Percentiles rank a stretch among this genome's conserved stretches.
These are phyloP conservation scores for Volutella citrinella DNA, from an alignment of 2,329 filamentous ascomycete genomes.

Conservation along the genomic window DNA sequence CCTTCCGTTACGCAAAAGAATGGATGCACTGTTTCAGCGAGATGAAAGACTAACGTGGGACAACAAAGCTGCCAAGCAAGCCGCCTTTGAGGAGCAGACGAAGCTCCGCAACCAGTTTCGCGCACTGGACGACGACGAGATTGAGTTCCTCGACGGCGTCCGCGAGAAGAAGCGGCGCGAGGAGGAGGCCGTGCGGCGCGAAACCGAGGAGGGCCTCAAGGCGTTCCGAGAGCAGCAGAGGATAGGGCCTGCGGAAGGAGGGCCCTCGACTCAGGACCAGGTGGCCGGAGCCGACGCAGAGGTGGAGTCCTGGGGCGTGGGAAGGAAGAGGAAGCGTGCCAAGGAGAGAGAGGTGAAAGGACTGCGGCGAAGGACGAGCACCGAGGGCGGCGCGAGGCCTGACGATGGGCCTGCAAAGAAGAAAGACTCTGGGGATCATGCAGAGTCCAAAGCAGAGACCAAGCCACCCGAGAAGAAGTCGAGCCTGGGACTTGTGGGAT, in stretches of 20 bases:
- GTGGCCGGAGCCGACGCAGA: constrained; percentile 21
- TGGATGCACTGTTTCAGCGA: too few species aligned
- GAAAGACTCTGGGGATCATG: constrained; percentile 13
- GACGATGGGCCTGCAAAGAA: constrained; percentile 12
- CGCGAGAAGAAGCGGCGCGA: constrained; percentile 46
- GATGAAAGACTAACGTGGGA: not conserved
- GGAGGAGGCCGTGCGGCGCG: constrained; percentile 51
- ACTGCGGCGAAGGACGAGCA: constrained; percentile 25
- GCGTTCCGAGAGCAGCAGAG: constrained; percentile 53
- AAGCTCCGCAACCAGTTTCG: constrained; percentile 75
- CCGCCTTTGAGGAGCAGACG: constrained; percentile 73
- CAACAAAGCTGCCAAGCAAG: constrained; percentile 69
- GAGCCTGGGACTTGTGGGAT: constrained; percentile 48
- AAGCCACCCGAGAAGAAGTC: constrained; percentile 15
- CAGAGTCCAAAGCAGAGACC: constrained; percentile 2
- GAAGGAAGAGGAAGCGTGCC: constrained; percentile 36
- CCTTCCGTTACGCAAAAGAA: constrained; percentile 1
- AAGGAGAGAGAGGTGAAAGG: constrained; percentile 36
- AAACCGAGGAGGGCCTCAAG: constrained; percentile 56
- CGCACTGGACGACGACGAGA: constrained; percentile 74
- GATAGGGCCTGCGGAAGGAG: too few species aligned
- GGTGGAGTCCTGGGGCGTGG: constrained; percentile 32
- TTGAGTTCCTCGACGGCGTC: constrained; percentile 68
- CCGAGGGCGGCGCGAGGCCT: too few species aligned
- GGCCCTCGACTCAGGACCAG: too few species aligned